A percentile compares a stretch with the other conserved stretches of the same genome.
phyloP scores from a whole-genome alignment of 305 asterid genomes.

The Fraxinus nigra region DNA sequence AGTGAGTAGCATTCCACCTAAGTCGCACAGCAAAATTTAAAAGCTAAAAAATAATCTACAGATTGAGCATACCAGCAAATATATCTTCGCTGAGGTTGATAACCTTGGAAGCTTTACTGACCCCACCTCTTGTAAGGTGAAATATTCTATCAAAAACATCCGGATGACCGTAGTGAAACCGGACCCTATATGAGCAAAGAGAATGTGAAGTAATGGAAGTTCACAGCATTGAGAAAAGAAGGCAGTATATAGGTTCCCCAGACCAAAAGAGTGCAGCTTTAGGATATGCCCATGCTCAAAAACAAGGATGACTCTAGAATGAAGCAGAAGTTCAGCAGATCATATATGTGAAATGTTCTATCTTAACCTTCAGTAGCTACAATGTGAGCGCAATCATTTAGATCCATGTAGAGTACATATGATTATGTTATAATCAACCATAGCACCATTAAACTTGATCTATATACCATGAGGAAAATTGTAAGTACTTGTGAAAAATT shows the following conservation, averaged over 20 bases:
- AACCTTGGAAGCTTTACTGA: conserved; percentile 88
- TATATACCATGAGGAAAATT: background rate
- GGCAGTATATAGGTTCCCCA: background rate
- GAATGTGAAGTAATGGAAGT: background rate
- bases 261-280: conserved; percentile 3
- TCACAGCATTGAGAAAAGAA: background rate
- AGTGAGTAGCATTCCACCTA: conserved; percentile 12
- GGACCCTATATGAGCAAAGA: conserved; percentile 60
- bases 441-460: background rate
- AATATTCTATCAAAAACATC: conserved; percentile 92
- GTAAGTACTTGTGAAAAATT: background rate
- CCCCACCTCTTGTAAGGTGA: conserved; percentile 95
- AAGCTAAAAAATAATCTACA: background rate
- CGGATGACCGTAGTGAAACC: conserved; percentile 97
- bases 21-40: background rate
- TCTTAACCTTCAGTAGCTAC: background rate
- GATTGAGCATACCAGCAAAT: conserved; percentile 69
- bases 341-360: background rate
- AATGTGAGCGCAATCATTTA: background rate
- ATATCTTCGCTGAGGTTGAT: conserved; percentile 93
- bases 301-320: background rate
- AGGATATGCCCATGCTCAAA: background rate
- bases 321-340: background rate
- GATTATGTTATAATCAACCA: background rate
- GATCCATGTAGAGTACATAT: background rate